These are phyloP conservation scores for Tulasnella sp. DNA, from an alignment of 768 basidiomycete genomes.

Conservation along the genomic window DNA sequence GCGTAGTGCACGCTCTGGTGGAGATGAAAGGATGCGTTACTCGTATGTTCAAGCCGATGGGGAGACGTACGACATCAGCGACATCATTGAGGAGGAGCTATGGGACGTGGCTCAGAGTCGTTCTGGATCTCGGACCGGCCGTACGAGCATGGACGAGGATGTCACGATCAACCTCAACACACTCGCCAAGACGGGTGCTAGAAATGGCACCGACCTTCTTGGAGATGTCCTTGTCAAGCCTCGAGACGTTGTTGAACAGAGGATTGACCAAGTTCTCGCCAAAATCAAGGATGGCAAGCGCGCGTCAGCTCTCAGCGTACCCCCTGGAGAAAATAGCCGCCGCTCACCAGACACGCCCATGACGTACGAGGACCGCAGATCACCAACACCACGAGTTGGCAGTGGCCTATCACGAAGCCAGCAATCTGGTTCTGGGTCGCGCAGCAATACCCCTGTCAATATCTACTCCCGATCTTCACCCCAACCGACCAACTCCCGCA, in stretches of 20 bases:
- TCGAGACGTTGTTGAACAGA: conserved; percentile 51
- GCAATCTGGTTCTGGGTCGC: not conserved
- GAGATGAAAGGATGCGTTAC: conserved; percentile 69
- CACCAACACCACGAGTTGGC: conserved; percentile 14
- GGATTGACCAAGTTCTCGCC: conserved; percentile 58
- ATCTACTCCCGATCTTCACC: conserved; percentile 18
- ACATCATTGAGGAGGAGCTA: conserved; percentile 85
- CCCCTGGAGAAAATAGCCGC: not conserved
- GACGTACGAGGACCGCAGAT: conserved; percentile 6
- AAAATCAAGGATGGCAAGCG: conserved; percentile 45
- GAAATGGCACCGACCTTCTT: conserved; percentile 38
- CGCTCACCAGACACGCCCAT: not conserved
- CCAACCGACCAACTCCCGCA: conserved; percentile 18
- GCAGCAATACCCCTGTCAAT: conserved; percentile 25
- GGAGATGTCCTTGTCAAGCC: conserved; percentile 50
- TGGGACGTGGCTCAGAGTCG: conserved; percentile 27
- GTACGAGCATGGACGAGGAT: conserved; percentile 26
- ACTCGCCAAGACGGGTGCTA: not conserved
- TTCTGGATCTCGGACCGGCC: conserved; percentile 19
- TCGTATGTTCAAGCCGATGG: conserved; percentile 88
- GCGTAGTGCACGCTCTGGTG: conserved; percentile 54
- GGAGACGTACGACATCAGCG: conserved; percentile 84
- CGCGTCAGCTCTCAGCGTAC: not conserved
- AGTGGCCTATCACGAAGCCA: not conserved
- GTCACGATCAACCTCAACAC: conserved; percentile 17